Percentiles rank a stretch among this genome's conserved stretches.
phyloP scores from a whole-genome alignment of 139 green algal genomes.

The Chlamydomonas eustigma region DNA sequence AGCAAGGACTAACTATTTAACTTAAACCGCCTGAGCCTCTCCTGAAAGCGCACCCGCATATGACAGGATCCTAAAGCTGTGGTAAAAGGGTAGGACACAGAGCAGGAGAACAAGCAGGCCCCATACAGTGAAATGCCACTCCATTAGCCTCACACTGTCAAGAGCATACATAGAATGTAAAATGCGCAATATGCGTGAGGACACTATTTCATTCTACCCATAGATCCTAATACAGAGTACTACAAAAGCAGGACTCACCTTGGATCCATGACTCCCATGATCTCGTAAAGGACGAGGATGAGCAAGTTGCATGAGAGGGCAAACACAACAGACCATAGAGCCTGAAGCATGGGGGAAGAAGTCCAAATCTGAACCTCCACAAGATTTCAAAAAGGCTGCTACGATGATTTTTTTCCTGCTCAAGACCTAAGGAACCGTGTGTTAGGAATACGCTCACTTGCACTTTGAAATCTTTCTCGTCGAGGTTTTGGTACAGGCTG shows the following conservation, averaged over 20 bases:
- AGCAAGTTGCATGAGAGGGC: slow-evolving; percentile 86
- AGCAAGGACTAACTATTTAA: no score
- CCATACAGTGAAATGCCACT: slow-evolving; percentile 77
- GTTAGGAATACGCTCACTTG: slow-evolving; percentile 35
- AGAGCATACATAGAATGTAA: no score
- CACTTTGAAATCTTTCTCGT: slow-evolving; percentile 39
- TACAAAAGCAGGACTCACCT: no score
- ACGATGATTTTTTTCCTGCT: not conserved
- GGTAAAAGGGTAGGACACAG: slow-evolving; percentile 77
- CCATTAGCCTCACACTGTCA: slow-evolving; percentile 64
- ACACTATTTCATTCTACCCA: no score
- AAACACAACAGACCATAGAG: slow-evolving; percentile 84
- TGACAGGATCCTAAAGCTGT: slow-evolving; percentile 58
- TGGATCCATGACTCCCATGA: slow-evolving; percentile 64
- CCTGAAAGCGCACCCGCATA: slow-evolving; percentile 6
- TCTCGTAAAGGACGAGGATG: slow-evolving; percentile 85
- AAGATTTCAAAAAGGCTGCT: not conserved
- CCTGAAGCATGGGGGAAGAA: slow-evolving; percentile 22
- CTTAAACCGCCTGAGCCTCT: no score
- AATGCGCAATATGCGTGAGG: no score
- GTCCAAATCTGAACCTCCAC: not conserved
- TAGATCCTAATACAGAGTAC: no score
- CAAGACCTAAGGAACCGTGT: no score
- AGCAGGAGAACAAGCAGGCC: slow-evolving; percentile 78
- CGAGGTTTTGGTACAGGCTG: slow-evolving; percentile 47